Base-by-base conservation (phyloP, 345 rosid species). In the Ceriops decandra region DNA sequence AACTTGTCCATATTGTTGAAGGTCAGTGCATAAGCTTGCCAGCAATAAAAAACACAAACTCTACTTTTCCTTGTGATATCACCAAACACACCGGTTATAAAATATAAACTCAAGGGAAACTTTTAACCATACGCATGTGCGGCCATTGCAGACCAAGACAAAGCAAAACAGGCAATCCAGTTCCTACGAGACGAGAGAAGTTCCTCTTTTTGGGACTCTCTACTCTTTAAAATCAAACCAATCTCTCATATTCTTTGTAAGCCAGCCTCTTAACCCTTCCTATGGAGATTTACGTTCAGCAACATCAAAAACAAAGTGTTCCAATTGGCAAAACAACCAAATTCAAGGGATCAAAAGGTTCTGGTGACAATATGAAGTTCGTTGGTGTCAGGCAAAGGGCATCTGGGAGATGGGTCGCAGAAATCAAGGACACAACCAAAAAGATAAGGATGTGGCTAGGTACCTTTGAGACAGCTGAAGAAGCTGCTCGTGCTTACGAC, bases 361-460 rank as follows among this genome's bases (percentile, higher is more conserved):
- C 42, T 1, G 53, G 22, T 28, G 69, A 53, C 69, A 68, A 24
- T 68, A 85, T 64, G 82, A 84, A 81, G 74, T 88, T 82, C 67
- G 84, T 88, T 52, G 93, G 93, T 36, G 93, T 88, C 49, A 79
- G 93, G 32, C 90, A 88, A 76, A 83, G 93, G 80, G 89, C 89
- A 58, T 88, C 93, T 0, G 93, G 93, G n/a, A 82, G 86, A 79
- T 88, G 93, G 93, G 86, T 88, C 4, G 93, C 93, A 10, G 93
- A 88, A 79, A 88, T 88, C 80, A 88, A 88, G 68, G 93, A 86
- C 87, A 88, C 93, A 31, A 86, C 89, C 20, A 82, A 88, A 36
- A 88, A 88, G 80, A 88, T 86, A 52, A 82, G 93, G 79, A 80
- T 88, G 88, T 88, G 93, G 93, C 89, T 88, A 57, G 93, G 93